Base-by-base conservation (phyloP, 2,329 filamentous ascomycete genomes). In the Fusarium fujikuroi region DNA sequence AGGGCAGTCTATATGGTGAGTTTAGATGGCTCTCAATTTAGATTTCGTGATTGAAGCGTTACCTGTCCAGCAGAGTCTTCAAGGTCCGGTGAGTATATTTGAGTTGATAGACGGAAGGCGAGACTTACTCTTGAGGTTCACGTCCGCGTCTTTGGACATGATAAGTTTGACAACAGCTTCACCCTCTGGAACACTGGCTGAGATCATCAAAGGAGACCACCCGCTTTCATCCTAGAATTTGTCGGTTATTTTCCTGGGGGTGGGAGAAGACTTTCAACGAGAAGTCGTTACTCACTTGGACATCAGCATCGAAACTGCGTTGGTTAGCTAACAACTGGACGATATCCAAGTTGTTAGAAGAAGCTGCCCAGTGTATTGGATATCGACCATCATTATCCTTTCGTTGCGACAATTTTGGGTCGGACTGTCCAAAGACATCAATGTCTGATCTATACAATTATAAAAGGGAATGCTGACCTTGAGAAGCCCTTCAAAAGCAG, bases 361-460 rank as follows among this genome's bases (percentile, higher is more conserved):
- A 96, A 4, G 91, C 90, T 0, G 96, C 95, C 96, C 96, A 99
- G 86, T 99, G 96, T 64, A 98, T 91, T 5, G 96, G 92, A 42
- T 97, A 89, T 49, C 96, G 93, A 21, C 94, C 94, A 81, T 99
- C 96, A 54, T 93, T 92, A 78, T 99, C 96, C 77, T 91, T 90
- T 65, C 83, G 83, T 52, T 85, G 87, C 32, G 93, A 91, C 43
- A 97, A 89, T 78, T 93, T 95, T 5, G 93, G 91, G 79, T 97
- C 95, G 75, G 91, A 90, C 92, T 95, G 62, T 37, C 16, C 30
- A n/a, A n/a, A 21, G 6, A 39, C 8, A 43, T 69, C 5, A 69
- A 43, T 36, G 30, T 28, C 14, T 58, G 21, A 40, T 21, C 14
- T n/a, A 25, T 42, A 8, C 10, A 30, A 14, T 53, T 30, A 12